These are phyloP conservation scores for Phytophthora hybrid DNA, from an alignment of 352 stramenopile species.

Conservation along the genomic window DNA sequence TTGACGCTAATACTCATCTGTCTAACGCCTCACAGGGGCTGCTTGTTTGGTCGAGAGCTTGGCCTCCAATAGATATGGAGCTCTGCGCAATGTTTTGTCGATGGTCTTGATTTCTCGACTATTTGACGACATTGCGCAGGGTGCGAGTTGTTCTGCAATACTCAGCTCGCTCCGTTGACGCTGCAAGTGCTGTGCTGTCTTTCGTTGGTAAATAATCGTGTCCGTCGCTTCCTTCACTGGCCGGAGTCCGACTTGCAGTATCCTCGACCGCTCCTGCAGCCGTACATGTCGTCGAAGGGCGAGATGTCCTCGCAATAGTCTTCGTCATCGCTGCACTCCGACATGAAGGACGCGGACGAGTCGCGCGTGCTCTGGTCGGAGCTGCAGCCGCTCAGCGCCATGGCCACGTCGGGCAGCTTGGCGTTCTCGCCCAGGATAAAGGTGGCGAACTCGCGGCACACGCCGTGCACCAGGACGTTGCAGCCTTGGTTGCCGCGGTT, in stretches of 20 bases:
- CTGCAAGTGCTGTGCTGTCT: neutral
- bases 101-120: neutral
- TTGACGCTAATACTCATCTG: neutral
- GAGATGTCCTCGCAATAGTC: constrained; percentile 22
- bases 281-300: constrained; percentile 25
- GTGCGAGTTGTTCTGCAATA: no score
- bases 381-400: constrained; percentile 29
- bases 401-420: constrained; percentile 25
- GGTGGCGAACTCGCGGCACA: constrained; percentile 39
- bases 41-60: neutral
- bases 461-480: constrained; percentile 33
- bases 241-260: constrained; percentile 45
- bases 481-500: constrained; percentile 47
- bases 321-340: constrained; percentile 30
- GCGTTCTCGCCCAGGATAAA: constrained; percentile 41
- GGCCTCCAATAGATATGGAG: neutral
- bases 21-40: neutral
- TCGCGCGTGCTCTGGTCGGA: constrained; percentile 39
- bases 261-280: constrained; percentile 28
- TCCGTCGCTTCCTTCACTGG: constrained; percentile 23
- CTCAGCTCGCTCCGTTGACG: neutral
- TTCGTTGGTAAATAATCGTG: neutral
- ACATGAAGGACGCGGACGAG: constrained; percentile 37
- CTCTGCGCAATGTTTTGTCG: constrained; percentile 4
- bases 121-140: neutral